These are phyloP conservation scores for Blastocrithidia nonstop DNA, from an alignment of 208 protist species.

Conservation along the genomic window DNA sequence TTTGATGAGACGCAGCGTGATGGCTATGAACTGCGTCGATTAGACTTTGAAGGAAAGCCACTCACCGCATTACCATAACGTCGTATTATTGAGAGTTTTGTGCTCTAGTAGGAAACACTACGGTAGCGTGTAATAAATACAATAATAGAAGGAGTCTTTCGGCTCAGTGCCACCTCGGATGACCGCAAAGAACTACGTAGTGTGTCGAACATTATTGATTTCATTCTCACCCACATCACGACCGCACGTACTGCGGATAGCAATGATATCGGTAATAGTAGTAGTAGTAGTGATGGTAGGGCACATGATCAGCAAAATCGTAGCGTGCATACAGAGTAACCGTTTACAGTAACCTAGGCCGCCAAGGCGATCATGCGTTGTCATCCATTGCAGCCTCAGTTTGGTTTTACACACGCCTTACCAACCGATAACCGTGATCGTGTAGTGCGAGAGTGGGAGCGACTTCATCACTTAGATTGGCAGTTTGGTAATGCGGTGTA, in stretches of 20 bases:
- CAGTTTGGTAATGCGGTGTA: slow-evolving; percentile 87
- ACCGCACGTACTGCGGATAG: slow-evolving; percentile 20
- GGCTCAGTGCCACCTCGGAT: slow-evolving; percentile 49
- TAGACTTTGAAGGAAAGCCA: slow-evolving; percentile 87
- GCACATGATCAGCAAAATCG: too few species aligned
- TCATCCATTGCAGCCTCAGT: slow-evolving; percentile 65
- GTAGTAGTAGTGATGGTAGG: too few species aligned
- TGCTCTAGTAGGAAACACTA: slow-evolving; percentile 83
- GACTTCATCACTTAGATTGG: slow-evolving; percentile 79
- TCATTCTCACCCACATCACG: slow-evolving; percentile 68
- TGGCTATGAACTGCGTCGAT: slow-evolving; percentile 79
- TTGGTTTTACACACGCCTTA: slow-evolving; percentile 74
- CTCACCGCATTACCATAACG: slow-evolving; percentile 75
- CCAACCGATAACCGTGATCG: slow-evolving; percentile 62
- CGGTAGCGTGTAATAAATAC: slow-evolving; percentile 72
- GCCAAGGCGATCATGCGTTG: slow-evolving; percentile 37
- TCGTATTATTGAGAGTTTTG: slow-evolving; percentile 75
- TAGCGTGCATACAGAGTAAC: too few species aligned
- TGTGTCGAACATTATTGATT: slow-evolving; percentile 72
- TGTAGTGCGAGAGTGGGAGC: slow-evolving; percentile 77
- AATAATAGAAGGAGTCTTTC: slow-evolving; percentile 79
- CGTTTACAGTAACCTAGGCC: slow-evolving; percentile 51
- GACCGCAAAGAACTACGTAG: slow-evolving; percentile 71
- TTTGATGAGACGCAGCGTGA: slow-evolving; percentile 77
- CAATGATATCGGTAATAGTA: too few species aligned